Conservation (phyloP, 768 basidiomycete genomes). For the Chlorophyllum brunneum region DNA sequence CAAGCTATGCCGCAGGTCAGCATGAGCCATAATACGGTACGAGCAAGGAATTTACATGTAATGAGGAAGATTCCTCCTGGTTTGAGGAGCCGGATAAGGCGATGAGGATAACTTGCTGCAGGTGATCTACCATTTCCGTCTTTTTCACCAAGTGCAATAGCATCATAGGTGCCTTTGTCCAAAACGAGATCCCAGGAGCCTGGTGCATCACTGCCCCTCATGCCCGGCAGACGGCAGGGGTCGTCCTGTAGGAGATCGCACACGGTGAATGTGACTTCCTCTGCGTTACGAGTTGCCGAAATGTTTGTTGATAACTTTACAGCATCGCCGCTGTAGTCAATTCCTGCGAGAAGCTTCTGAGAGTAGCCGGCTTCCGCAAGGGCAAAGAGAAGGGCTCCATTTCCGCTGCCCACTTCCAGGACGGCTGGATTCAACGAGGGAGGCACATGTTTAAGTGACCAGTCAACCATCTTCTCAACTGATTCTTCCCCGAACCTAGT, state of each 20-base stretch:
- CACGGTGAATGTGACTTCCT: constrained; percentile 47
- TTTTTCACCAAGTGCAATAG: constrained; percentile 69
- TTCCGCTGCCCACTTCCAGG: constrained; percentile 79
- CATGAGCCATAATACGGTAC: too few relatives aligned
- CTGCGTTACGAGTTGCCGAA: constrained; percentile 38
- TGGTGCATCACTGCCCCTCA: constrained; percentile 16
- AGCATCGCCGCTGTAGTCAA: constrained; percentile 78
- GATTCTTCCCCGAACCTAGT: constrained; percentile 77
- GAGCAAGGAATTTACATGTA: constrained; percentile 53
- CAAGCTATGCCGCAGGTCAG: constrained; percentile 46
- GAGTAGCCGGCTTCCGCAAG: constrained; percentile 66
- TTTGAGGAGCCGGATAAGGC: constrained; percentile 53
- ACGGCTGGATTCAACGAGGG: constrained; percentile 42
- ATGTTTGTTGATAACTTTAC: constrained; percentile 60
- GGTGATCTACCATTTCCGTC: constrained; percentile 51
- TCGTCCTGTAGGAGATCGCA: constrained; percentile 65
- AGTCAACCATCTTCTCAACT: constrained; percentile 76
- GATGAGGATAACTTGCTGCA: constrained; percentile 54
- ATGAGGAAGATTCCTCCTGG: constrained; percentile 72
- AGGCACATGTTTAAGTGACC: constrained; percentile 57
- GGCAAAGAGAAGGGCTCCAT: constrained; percentile 72
- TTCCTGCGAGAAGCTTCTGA: constrained; percentile 47
- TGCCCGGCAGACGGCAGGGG: constrained; percentile 32
- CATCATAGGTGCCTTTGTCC: constrained; percentile 90
- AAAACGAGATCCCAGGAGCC: constrained; percentile 68